Evolutionary conservation across 768 basidiomycete genomes (phyloP).

Genomic region (Mycena pura): DNA sequence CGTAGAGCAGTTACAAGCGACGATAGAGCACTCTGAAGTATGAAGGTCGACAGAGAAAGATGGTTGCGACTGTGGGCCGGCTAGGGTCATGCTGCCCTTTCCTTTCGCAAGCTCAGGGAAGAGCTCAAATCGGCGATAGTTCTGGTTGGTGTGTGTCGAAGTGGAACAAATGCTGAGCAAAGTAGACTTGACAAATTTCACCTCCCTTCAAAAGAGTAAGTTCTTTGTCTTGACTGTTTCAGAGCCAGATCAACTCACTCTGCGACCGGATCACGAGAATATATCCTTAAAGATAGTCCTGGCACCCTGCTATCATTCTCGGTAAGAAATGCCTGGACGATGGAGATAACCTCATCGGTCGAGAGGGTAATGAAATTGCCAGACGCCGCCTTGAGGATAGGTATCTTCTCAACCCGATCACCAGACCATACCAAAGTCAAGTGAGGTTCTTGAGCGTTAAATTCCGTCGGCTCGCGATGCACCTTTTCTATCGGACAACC

Average conservation of each 20-base stretch:
- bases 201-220: slow-evolving; percentile 19
- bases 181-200: slow-evolving; percentile 30
- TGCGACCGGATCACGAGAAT: slow-evolving; percentile 27
- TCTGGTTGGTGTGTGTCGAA: slow-evolving; percentile 24
- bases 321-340: slow-evolving; percentile 29
- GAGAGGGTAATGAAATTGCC: neutral
- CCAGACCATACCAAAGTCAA: slow-evolving; percentile 35
- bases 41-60: slow-evolving; percentile 33
- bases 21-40: slow-evolving; percentile 29
- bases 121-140: slow-evolving; percentile 28
- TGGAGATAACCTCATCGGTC: slow-evolving; percentile 15
- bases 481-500: slow-evolving; percentile 28
- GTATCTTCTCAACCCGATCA: slow-evolving; percentile 32
- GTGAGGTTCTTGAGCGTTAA: slow-evolving; percentile 19
- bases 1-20: slow-evolving; percentile 32
- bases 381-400: slow-evolving; percentile 7
- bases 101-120: too few relatives aligned
- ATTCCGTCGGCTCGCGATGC: slow-evolving; percentile 28
- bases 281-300: slow-evolving; percentile 30
- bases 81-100: too few relatives aligned
- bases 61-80: neutral
- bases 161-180: slow-evolving; percentile 35
- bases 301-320: slow-evolving; percentile 1
- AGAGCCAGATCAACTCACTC: slow-evolving; percentile 33
- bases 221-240: too few relatives aligned